These are phyloP conservation scores for Endoconidiophora laricicola DNA, from an alignment of 2,329 filamentous ascomycete species.

Conservation along the genomic window DNA sequence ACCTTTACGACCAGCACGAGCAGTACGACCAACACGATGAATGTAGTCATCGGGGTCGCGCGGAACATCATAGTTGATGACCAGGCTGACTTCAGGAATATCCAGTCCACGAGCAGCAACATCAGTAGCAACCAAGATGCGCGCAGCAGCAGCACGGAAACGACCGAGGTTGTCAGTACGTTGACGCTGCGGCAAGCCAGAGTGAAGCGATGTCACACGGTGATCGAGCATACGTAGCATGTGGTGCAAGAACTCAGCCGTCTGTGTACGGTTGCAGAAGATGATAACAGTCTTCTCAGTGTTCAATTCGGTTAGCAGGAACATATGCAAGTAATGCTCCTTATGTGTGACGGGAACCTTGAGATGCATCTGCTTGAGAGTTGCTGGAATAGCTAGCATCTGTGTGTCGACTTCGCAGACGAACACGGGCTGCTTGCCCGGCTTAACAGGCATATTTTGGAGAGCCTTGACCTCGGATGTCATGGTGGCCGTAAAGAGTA, in stretches of 20 bases:
- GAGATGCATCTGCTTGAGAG: constrained; percentile 69
- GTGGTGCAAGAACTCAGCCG: constrained; percentile 78
- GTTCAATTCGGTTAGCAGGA: constrained; percentile 67
- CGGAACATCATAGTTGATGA: constrained; percentile 91
- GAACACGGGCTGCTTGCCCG: constrained; percentile 61
- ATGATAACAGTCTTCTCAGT: constrained; percentile 65
- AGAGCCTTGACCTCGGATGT: constrained; percentile 81
- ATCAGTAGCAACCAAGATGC: constrained; percentile 86
- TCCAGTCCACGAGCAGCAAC: constrained; percentile 89
- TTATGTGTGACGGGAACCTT: constrained; percentile 83
- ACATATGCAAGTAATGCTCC: constrained; percentile 83
- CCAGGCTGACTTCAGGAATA: constrained; percentile 78
- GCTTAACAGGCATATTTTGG: constrained; percentile 55
- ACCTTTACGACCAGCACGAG: constrained; percentile 72
- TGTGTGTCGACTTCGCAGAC: constrained; percentile 75
- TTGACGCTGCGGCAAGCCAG: constrained; percentile 67
- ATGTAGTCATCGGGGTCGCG: constrained; percentile 97
- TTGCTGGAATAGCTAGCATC: constrained; percentile 60
- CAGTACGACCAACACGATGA: constrained; percentile 87
- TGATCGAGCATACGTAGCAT: constrained; percentile 73
- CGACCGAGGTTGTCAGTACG: constrained; percentile 75
- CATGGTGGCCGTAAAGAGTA: constrained; percentile 90
- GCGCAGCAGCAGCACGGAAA: constrained; percentile 76
- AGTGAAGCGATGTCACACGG: constrained; percentile 82
- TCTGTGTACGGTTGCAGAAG: constrained; percentile 84